These are phyloP conservation scores for Nicotiana otophora DNA, from an alignment of 257 asterid genomes.

Conservation along the genomic window DNA sequence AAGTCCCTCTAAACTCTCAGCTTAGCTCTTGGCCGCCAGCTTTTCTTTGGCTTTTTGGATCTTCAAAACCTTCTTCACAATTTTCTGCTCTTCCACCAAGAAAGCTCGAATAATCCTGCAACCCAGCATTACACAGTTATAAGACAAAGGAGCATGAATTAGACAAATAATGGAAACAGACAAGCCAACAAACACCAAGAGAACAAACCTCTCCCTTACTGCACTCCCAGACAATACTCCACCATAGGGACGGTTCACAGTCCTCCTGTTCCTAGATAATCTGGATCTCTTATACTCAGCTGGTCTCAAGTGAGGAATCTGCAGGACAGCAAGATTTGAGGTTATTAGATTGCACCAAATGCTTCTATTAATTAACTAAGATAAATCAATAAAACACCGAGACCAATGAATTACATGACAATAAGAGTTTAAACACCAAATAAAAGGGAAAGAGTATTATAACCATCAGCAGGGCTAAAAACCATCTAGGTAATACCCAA, in stretches of 20 bases:
- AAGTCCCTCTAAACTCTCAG: background rate
- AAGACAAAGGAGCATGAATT: background rate
- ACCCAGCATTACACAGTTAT: background rate
- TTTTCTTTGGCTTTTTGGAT: constrained; percentile 37
- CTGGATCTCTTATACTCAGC: constrained; percentile 36
- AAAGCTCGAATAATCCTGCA: constrained; percentile 38
- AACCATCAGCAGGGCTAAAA: background rate
- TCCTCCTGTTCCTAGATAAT: constrained; percentile 33
- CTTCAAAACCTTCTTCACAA: constrained; percentile 42
- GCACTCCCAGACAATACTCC: constrained; percentile 38
- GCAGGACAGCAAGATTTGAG: background rate
- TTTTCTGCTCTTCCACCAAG: constrained; percentile 41
- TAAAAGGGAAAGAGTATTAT: background rate
- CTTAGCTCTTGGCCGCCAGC: constrained; percentile 21
- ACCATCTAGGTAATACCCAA: background rate
- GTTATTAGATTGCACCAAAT: background rate
- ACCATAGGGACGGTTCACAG: constrained; percentile 36
- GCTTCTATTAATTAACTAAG: background rate
- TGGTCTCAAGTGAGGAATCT: constrained; percentile 44
- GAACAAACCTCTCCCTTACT: constrained; percentile 30
- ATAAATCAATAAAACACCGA: too few species aligned
- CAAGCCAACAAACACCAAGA: background rate
- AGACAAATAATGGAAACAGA: background rate
- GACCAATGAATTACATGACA: too few species aligned
- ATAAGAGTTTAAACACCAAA: background rate